Evolutionary conservation across 2,329 filamentous ascomycete genomes (phyloP).

Genomic region (Xylariaceae sp.): DNA sequence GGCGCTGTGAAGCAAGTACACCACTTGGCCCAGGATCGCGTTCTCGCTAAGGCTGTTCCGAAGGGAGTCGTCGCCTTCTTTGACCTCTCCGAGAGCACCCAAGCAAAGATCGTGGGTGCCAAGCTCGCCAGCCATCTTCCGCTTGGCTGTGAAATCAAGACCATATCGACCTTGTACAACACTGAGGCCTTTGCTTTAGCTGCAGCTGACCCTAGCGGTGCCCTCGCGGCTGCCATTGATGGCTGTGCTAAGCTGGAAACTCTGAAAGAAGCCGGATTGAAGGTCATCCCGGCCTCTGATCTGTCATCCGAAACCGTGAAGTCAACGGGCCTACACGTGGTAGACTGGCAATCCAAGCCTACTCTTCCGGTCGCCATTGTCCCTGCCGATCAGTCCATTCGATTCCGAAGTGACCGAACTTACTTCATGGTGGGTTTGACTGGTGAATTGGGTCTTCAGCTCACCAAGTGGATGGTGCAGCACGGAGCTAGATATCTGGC

Average conservation of each 20-base stretch:
- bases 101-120: neutral
- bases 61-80: neutral
- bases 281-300: neutral
- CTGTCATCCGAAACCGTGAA: neutral
- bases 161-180: neutral
- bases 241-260: neutral
- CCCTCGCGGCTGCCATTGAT: neutral
- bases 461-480: conserved; percentile 11
- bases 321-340: neutral
- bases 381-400: conserved; percentile 3
- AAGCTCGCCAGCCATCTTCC: neutral
- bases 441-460: conserved; percentile 8
- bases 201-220: neutral
- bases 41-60: neutral
- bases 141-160: conserved; percentile 1
- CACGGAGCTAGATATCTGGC: conserved; percentile 9
- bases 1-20: neutral
- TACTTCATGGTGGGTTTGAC: conserved; percentile 11
- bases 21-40: neutral
- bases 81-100: neutral
- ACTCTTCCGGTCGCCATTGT: neutral
- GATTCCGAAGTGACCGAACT: conserved; percentile 3
- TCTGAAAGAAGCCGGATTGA: neutral
- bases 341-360: conserved; percentile 5
- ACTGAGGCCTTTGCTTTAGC: neutral